phyloP scores from a whole-genome alignment of 2,329 filamentous ascomycete species.

The Nectriaceae sp. region DNA sequence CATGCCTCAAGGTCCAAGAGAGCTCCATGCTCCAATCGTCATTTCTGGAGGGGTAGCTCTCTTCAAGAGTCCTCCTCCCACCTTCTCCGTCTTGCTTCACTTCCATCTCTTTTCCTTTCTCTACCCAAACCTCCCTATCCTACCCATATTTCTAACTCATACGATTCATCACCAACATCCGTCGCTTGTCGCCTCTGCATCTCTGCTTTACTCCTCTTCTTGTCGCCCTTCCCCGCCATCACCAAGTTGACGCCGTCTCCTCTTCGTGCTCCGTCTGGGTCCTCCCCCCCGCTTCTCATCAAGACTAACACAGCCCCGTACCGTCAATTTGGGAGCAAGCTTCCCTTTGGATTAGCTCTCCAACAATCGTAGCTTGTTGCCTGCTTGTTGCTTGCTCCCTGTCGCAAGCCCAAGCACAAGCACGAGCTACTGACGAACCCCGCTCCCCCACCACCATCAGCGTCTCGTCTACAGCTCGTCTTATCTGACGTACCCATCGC shows the following conservation, averaged over 20 bases:
- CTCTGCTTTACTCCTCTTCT: too few relatives aligned
- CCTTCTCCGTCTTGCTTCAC: background rate
- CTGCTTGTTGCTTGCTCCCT: background rate
- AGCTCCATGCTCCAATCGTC: background rate
- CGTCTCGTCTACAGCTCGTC: background rate
- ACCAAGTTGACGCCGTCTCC: too few relatives aligned
- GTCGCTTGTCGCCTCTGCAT: too few relatives aligned
- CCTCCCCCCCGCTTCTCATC: background rate
- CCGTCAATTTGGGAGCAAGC: background rate
- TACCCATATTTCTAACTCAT: too few relatives aligned
- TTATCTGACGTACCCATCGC: constrained; percentile 1
- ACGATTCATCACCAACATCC: too few relatives aligned
- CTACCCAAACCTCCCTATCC: background rate
- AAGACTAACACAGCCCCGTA: background rate
- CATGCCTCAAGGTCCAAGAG: background rate
- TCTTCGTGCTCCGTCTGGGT: background rate
- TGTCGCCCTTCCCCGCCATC: too few relatives aligned
- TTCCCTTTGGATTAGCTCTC: background rate
- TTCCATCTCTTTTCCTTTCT: background rate
- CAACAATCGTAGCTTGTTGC: background rate
- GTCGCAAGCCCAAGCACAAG: background rate
- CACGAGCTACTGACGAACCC: constrained; percentile 1
- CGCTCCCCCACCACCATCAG: background rate
- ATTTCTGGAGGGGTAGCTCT: background rate
- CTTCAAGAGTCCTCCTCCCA: background rate